These are phyloP conservation scores for Talaromyces funiculosus DNA, from an alignment of 2,329 filamentous ascomycete genomes.

Conservation along the genomic window DNA sequence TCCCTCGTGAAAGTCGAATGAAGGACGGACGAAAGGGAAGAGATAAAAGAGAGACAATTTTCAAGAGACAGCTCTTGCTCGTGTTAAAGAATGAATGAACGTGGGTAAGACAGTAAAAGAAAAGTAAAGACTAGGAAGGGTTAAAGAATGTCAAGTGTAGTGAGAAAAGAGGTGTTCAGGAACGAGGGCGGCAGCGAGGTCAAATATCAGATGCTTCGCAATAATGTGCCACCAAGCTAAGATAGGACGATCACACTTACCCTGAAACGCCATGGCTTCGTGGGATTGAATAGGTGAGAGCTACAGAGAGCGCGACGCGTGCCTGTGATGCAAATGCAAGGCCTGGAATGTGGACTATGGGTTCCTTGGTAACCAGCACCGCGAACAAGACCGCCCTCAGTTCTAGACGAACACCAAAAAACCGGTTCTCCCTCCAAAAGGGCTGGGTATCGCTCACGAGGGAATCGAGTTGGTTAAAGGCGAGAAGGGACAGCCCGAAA, in stretches of 20 bases:
- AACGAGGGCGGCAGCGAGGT: constrained; percentile 32
- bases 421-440: constrained; percentile 10
- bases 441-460: constrained; percentile 14
- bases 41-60: constrained; percentile 4
- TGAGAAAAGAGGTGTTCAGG: constrained; percentile 16
- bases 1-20: constrained; percentile 15
- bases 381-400: constrained; percentile 19
- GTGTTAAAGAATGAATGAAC: constrained; percentile 17
- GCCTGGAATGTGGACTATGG: constrained; percentile 39
- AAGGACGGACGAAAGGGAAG: constrained; percentile 14
- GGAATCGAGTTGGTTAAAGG: constrained; percentile 8
- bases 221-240: constrained; percentile 23
- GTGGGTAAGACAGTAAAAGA: constrained; percentile 13
- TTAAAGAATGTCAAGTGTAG: constrained; percentile 23
- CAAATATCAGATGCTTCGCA: constrained; percentile 35
- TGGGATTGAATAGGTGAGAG: constrained; percentile 22
- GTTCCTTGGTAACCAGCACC: constrained; percentile 33
- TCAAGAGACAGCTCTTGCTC: constrained; percentile 10
- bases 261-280: constrained; percentile 33
- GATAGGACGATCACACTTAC: constrained; percentile 32
- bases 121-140: constrained; percentile 17
- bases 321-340: constrained; percentile 32
- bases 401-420: constrained; percentile 9
- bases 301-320: constrained; percentile 31
- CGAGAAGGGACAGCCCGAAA: constrained; percentile 7